Percentiles rank a stretch among this genome's conserved stretches.
These are phyloP conservation scores for Leptoxyphium fumago DNA, from an alignment of 2,329 filamentous ascomycete species.

Conservation along the genomic window DNA sequence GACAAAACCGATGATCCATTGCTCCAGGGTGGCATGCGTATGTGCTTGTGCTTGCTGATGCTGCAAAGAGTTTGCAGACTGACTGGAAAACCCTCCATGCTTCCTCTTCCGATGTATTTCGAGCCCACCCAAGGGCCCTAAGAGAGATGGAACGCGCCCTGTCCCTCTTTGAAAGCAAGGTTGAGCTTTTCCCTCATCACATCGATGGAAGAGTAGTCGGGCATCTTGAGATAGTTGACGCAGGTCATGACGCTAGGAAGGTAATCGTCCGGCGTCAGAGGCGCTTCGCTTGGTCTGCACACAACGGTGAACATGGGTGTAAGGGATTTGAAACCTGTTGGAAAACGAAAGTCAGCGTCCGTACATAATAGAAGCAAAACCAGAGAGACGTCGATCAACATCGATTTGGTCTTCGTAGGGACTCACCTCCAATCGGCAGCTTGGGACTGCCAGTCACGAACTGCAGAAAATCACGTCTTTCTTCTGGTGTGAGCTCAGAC, in stretches of 20 bases:
- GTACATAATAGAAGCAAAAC: conserved; percentile 3
- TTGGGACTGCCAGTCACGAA: conserved; percentile 98
- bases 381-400: neutral
- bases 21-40: too few species aligned
- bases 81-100: too few species aligned
- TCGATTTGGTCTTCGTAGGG: neutral
- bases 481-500: conserved; percentile 62
- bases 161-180: conserved; percentile 83
- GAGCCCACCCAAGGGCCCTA: conserved; percentile 3
- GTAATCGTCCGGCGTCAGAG: conserved; percentile 89
- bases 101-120: too few species aligned
- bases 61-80: too few species aligned
- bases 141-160: conserved; percentile 83
- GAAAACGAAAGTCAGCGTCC: conserved; percentile 6
- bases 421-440: conserved; percentile 87
- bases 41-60: too few species aligned
- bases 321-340: conserved; percentile 78
- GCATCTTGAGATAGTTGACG: conserved; percentile 96
- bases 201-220: conserved; percentile 73
- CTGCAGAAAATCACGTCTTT: conserved; percentile 87
- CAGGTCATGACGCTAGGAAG: conserved; percentile 99
- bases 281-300: conserved; percentile 93
- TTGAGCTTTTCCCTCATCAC: conserved; percentile 64
- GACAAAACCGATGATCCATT: too few species aligned
- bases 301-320: conserved; percentile 99